These are phyloP conservation scores for Purpureocillium lavendulum DNA, from an alignment of 2,329 filamentous ascomycete genomes.

Conservation along the genomic window DNA sequence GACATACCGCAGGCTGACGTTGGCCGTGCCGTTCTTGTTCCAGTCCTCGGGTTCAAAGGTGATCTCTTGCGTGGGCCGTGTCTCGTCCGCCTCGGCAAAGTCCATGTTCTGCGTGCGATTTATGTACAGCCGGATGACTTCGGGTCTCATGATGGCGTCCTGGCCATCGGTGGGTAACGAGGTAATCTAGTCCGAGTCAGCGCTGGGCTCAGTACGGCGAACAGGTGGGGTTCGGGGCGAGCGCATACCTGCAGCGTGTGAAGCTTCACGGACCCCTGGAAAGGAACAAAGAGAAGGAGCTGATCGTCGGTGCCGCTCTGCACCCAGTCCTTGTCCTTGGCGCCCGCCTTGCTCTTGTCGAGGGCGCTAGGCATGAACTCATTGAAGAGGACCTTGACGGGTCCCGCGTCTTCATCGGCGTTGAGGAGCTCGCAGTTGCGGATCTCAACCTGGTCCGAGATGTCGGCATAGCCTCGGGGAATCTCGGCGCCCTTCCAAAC, in stretches of 20 bases:
- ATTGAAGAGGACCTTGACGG: conserved; percentile 69
- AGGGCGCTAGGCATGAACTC: conserved; percentile 55
- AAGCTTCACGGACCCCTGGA: conserved; percentile 80
- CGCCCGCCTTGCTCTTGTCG: conserved; percentile 42
- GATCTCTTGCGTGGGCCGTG: conserved; percentile 70
- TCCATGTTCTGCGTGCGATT: conserved; percentile 87
- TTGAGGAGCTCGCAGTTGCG: conserved; percentile 83
- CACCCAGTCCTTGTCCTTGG: conserved; percentile 79
- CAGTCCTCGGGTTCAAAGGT: conserved; percentile 70
- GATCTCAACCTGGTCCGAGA: conserved; percentile 74
- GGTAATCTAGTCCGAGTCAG: conserved; percentile 58
- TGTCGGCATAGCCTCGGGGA: conserved; percentile 74
- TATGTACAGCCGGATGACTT: conserved; percentile 74
- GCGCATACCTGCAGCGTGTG: conserved; percentile 64
- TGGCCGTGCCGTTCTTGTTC: conserved; percentile 70
- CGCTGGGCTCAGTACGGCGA: background rate
- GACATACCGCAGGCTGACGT: conserved; percentile 73
- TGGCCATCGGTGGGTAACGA: conserved; percentile 65
- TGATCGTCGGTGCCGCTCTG: conserved; percentile 97
- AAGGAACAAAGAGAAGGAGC: conserved; percentile 85
- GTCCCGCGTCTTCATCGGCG: conserved; percentile 66
- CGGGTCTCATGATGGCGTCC: conserved; percentile 72
- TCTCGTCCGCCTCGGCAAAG: conserved; percentile 90
- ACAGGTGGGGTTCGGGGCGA: background rate
- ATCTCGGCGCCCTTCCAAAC: conserved; percentile 67